A percentile compares a stretch with the other conserved stretches of the same genome.
Evolutionary conservation across 2,329 filamentous ascomycete genomes (phyloP).

Genomic region (Paradendryphiella salina): DNA sequence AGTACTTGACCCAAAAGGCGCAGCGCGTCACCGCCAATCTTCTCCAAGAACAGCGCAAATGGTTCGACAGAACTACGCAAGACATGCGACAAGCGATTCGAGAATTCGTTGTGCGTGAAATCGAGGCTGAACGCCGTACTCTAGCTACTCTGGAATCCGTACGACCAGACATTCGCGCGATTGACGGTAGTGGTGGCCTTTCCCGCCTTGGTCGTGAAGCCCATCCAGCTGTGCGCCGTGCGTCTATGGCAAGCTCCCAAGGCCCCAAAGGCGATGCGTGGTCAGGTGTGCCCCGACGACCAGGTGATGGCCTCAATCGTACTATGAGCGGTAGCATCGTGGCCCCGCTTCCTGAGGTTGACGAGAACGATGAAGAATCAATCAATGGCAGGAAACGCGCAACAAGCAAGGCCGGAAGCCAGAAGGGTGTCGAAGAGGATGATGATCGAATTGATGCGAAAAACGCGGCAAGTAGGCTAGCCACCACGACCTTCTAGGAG

Average conservation of each 20-base stretch:
- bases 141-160: conserved; percentile 92
- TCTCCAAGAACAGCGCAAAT: conserved; percentile 82
- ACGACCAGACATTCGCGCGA: conserved; percentile 86
- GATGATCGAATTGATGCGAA: conserved; percentile 93
- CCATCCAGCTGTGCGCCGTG: conserved; percentile 73
- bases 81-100: conserved; percentile 82
- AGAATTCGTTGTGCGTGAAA: conserved; percentile 91
- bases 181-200: conserved; percentile 87
- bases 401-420: conserved; percentile 54
- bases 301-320: conserved; percentile 71
- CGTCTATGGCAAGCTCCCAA: conserved; percentile 82
- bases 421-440: conserved; percentile 75
- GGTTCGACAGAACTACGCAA: conserved; percentile 84
- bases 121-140: conserved; percentile 90
- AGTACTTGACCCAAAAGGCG: conserved; percentile 81
- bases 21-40: conserved; percentile 87
- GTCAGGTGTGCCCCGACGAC: conserved; percentile 87
- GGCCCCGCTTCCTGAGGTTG: conserved; percentile 61
- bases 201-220: conserved; percentile 86
- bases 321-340: conserved; percentile 75
- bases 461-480: conserved; percentile 91
- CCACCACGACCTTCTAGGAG: conserved; percentile 83
- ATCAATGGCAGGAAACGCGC: conserved; percentile 56
- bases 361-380: conserved; percentile 56
- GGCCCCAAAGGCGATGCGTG: conserved; percentile 98